These are phyloP conservation scores for Lupinus albus DNA, from an alignment of 306 rosid species.

Conservation along the genomic window DNA sequence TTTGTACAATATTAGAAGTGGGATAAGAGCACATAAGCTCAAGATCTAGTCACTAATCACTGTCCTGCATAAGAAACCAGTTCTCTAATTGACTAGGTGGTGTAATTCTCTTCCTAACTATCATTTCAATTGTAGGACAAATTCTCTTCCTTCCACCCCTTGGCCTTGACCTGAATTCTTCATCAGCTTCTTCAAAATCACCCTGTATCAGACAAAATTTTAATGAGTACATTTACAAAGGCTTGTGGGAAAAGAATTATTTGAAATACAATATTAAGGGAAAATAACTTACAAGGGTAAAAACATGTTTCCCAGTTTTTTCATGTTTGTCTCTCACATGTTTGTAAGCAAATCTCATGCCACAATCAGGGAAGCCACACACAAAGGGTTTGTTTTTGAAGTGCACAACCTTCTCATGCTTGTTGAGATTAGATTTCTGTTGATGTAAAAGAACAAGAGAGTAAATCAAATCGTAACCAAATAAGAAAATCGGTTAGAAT, in stretches of 20 bases:
- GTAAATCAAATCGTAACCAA: background rate
- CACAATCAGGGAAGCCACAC: conserved; percentile 78
- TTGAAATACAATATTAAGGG: background rate
- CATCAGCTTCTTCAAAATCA: conserved; percentile 76
- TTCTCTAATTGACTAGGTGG: conserved; percentile 58
- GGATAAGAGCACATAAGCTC: conserved; percentile 4
- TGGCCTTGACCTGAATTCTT: conserved; percentile 68
- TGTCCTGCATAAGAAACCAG: conserved; percentile 41
- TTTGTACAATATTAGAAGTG: too few species aligned
- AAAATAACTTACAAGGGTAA: conserved; percentile 55
- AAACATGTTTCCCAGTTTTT: conserved; percentile 61
- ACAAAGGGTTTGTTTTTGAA: conserved; percentile 56
- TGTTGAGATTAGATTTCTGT: conserved; percentile 79
- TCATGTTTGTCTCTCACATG: conserved; percentile 90
- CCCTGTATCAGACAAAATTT: conserved; percentile 54
- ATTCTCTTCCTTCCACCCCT: conserved; percentile 82
- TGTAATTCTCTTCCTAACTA: conserved; percentile 72
- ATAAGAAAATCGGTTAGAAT: background rate
- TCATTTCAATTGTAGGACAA: conserved; percentile 68
- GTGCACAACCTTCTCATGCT: conserved; percentile 78
- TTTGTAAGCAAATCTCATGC: conserved; percentile 84
- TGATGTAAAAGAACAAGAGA: background rate
- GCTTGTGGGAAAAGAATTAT: too few species aligned
- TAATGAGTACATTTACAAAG: background rate
- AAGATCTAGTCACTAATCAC: conserved; percentile 17